These are phyloP conservation scores for Aristolochia californica DNA, from an alignment of 164 flowering plant species.

Conservation along the genomic window DNA sequence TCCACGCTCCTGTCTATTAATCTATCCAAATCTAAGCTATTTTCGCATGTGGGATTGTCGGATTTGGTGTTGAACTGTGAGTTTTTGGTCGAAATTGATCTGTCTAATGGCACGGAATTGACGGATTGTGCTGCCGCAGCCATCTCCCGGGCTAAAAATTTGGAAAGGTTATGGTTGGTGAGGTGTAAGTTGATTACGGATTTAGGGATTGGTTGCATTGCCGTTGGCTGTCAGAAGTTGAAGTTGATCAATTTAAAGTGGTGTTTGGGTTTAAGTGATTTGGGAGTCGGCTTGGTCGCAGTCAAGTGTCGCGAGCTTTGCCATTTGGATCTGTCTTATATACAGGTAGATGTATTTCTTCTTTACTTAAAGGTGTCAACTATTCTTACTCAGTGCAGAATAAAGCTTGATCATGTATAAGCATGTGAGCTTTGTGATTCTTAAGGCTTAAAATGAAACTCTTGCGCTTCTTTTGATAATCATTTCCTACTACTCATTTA, in stretches of 20 bases:
- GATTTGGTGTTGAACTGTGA: constrained; percentile 32
- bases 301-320: constrained; percentile 65
- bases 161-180: constrained; percentile 65
- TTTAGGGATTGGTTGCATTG: constrained; percentile 82
- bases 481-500: too few relatives aligned
- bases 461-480: too few relatives aligned
- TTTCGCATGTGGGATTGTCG: constrained; percentile 43
- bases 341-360: constrained; percentile 41
- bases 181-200: constrained; percentile 75
- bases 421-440: too few relatives aligned
- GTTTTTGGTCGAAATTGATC: constrained; percentile 53
- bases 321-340: constrained; percentile 66
- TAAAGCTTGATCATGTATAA: too few relatives aligned
- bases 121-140: constrained; percentile 55
- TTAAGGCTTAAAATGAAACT: too few relatives aligned
- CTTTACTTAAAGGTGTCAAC: too few relatives aligned
- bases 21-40: constrained; percentile 52
- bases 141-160: constrained; percentile 50
- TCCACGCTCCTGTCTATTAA: constrained; percentile 34
- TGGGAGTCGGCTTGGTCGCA: constrained; percentile 76
- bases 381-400: too few relatives aligned
- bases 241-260: constrained; percentile 59
- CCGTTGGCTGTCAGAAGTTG: constrained; percentile 75
- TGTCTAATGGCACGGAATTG: constrained; percentile 58
- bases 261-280: constrained; percentile 77